These are phyloP conservation scores for Picochlorum costavermella DNA, from an alignment of 139 green algal species.

Conservation along the genomic window DNA sequence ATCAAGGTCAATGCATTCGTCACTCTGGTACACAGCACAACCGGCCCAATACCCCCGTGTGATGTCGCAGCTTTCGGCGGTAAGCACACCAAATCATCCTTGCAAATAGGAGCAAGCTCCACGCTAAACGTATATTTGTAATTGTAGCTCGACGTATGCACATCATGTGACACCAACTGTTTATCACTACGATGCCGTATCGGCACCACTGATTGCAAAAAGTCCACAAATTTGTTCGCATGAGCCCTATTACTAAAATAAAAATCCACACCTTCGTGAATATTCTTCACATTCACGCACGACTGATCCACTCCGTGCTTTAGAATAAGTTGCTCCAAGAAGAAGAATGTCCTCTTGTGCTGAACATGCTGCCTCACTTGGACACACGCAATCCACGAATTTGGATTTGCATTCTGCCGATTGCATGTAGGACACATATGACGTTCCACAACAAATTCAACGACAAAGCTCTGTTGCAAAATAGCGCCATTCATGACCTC, in stretches of 20 bases:
- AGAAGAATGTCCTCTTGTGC: conserved; percentile 99
- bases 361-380: conserved; percentile 89
- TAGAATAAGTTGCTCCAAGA: conserved; percentile 97
- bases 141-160: conserved; percentile 89
- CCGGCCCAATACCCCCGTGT: conserved; percentile 73
- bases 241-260: conserved; percentile 81
- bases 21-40: conserved; percentile 80
- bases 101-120: conserved; percentile 91
- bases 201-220: conserved; percentile 58
- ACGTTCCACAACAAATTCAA: conserved; percentile 89
- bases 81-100: conserved; percentile 92
- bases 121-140: conserved; percentile 98
- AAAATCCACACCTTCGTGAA: conserved; percentile 91
- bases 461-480: conserved; percentile 93
- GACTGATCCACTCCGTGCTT: conserved; percentile 74
- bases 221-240: conserved; percentile 91
- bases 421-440: conserved; percentile 95
- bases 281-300: conserved; percentile 73
- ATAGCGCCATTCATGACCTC: conserved; percentile 96
- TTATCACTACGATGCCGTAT: conserved; percentile 72
- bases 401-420: conserved; percentile 77
- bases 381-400: conserved; percentile 86
- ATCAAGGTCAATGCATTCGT: conserved; percentile 76
- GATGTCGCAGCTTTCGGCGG: conserved; percentile 57
- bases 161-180: conserved; percentile 95